These are phyloP conservation scores for Ottelia alismoides DNA, from an alignment of 106 monocot genomes.

Conservation along the genomic window DNA sequence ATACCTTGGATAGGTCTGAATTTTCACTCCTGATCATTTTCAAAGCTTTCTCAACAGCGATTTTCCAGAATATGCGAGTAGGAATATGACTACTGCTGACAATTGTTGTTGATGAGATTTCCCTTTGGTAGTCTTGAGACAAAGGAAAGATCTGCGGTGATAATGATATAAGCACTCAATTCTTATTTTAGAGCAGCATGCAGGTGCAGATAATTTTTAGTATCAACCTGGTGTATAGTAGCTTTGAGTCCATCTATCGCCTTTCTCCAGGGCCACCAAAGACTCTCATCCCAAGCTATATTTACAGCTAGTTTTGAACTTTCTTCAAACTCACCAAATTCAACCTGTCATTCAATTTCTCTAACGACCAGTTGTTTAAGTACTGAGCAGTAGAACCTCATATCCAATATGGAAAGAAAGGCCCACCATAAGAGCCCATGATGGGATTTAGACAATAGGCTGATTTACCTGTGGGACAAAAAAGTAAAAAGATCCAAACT, in stretches of 20 bases:
- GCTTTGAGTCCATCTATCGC: conserved; percentile 50
- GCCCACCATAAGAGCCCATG: too few species aligned
- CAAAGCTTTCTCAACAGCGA: conserved; percentile 64
- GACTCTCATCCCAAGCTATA: conserved; percentile 78
- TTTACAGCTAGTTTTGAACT: conserved; percentile 67
- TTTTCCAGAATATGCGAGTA: conserved; percentile 42
- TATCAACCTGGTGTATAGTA: conserved; percentile 50
- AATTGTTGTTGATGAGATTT: conserved; percentile 31
- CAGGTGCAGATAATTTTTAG: too few species aligned
- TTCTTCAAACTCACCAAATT: conserved; percentile 78
- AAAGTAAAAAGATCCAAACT: conserved; percentile 89
- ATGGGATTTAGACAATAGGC: too few species aligned
- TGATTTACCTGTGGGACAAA: conserved; percentile 63
- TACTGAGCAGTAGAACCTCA: conserved; percentile 19
- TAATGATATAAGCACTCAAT: too few species aligned
- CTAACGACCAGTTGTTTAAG: conserved; percentile 14
- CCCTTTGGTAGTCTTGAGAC: conserved; percentile 20
- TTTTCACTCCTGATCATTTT: conserved; percentile 49
- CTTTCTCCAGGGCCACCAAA: conserved; percentile 61
- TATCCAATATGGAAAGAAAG: too few species aligned
- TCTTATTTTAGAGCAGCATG: too few species aligned
- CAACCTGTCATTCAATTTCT: conserved; percentile 72
- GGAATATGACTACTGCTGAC: conserved; percentile 56
- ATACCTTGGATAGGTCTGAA: conserved; percentile 65
- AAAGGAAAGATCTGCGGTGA: conserved; percentile 50